Conservation (phyloP, 1,284 basidiomycete species). For the Phellopilus nigrolimitatus region DNA sequence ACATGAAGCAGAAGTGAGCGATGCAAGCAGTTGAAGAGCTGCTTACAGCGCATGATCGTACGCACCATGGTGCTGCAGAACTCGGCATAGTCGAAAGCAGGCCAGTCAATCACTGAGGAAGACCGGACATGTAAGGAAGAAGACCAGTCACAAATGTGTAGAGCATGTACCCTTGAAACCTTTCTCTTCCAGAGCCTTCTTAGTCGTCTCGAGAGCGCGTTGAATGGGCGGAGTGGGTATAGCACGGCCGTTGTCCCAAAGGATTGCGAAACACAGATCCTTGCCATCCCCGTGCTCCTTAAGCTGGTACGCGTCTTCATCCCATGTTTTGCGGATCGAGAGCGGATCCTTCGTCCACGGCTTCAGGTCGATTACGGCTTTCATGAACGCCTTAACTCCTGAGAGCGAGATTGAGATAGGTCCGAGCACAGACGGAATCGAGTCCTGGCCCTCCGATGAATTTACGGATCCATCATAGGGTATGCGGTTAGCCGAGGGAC, state of each 20-base stretch:
- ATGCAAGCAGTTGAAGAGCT: background rate
- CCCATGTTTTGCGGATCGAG: conserved; percentile 60
- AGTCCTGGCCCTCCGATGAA: conserved; percentile 66
- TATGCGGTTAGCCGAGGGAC: conserved; percentile 66
- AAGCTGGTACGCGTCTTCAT: conserved; percentile 53
- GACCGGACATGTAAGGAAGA: conserved; percentile 8
- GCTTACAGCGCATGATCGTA: conserved; percentile 14
- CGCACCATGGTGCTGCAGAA: conserved; percentile 34
- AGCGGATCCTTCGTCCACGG: conserved; percentile 72
- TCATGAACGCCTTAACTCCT: conserved; percentile 60
- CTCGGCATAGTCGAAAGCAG: conserved; percentile 39
- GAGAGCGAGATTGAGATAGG: conserved; percentile 57
- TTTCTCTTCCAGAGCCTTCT: conserved; percentile 52
- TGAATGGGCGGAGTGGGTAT: conserved; percentile 69
- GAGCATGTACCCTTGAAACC: conserved; percentile 56
- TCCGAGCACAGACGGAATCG: conserved; percentile 66
- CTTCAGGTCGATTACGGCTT: conserved; percentile 48
- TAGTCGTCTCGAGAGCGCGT: conserved; percentile 56
- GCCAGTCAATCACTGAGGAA: conserved; percentile 34
- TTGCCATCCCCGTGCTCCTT: conserved; percentile 54
- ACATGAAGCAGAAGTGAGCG: background rate
- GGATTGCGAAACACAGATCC: conserved; percentile 54
- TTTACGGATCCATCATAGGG: conserved; percentile 64
- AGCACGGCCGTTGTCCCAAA: conserved; percentile 58
- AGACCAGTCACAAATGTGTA: background rate